Percentiles rank a stretch among this genome's conserved stretches.
Conservation (phyloP, 805 yeast species). For the Pichia insulana region DNA sequence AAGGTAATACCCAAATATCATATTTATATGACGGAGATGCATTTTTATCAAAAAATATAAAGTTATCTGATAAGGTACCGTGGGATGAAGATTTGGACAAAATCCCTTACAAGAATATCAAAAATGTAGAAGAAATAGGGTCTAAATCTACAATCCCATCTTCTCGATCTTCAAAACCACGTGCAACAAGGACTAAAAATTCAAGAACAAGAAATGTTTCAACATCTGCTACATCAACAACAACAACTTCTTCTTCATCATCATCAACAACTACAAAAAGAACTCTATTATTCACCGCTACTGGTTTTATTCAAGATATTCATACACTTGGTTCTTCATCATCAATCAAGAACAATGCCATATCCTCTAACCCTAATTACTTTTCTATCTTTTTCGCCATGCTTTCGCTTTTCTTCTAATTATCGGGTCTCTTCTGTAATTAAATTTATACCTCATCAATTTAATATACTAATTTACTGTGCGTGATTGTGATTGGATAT, state of each 20-base stretch:
- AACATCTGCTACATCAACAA: not conserved
- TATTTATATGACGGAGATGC: conserved; percentile 46
- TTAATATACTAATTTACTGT: no score
- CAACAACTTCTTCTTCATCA: conserved; percentile 2
- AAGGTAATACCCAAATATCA: conserved; percentile 34
- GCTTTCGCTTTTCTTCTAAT: not conserved
- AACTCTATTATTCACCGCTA: conserved; percentile 1
- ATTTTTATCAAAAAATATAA: conserved; percentile 42
- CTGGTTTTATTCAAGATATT: conserved; percentile 4
- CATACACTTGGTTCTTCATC: not conserved
- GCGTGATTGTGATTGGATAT: no score
- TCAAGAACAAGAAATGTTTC: not conserved
- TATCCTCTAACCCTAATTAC: not conserved
- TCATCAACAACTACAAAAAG: not conserved
- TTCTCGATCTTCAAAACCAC: conserved; percentile 2
- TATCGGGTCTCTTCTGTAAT: no score
- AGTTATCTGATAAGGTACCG: conserved; percentile 55
- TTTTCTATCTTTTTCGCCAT: not conserved
- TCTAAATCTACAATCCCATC: conserved; percentile 7
- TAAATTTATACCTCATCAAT: not conserved
- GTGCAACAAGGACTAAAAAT: not conserved
- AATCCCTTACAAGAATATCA: conserved; percentile 55
- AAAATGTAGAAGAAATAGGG: conserved; percentile 25
- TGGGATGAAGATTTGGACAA: conserved; percentile 52
- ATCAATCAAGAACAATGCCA: not conserved